A percentile compares a stretch with the other conserved stretches of the same genome.
Conservation (phyloP, 2,329 filamentous ascomycete genomes). For the Calonectria pseudoreteaudii region DNA sequence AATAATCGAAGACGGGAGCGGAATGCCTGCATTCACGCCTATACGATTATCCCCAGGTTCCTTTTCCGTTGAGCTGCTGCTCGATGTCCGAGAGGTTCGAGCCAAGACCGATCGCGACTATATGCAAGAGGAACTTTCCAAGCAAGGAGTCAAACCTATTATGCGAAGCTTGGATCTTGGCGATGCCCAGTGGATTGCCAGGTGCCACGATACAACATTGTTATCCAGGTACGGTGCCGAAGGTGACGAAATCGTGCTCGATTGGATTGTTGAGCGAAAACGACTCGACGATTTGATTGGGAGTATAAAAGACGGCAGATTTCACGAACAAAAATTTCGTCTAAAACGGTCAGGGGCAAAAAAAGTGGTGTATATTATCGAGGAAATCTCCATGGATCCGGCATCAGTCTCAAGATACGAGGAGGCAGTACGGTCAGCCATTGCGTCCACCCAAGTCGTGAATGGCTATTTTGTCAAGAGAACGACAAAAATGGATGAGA, state of each 20-base stretch:
- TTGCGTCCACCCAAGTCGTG: slow-evolving; percentile 82
- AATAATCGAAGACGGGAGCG: slow-evolving; percentile 41
- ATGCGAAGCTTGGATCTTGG: slow-evolving; percentile 79
- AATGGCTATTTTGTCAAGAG: slow-evolving; percentile 84
- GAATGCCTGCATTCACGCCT: slow-evolving; percentile 65
- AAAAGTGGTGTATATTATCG: slow-evolving; percentile 83
- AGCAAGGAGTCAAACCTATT: slow-evolving; percentile 73
- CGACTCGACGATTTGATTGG: slow-evolving; percentile 82
- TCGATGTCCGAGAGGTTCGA: slow-evolving; percentile 81
- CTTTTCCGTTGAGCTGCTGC: slow-evolving; percentile 78
- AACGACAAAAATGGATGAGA: slow-evolving; percentile 81
- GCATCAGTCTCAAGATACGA: slow-evolving; percentile 68
- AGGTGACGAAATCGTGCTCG: slow-evolving; percentile 78
- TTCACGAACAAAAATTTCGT: slow-evolving; percentile 87
- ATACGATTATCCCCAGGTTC: slow-evolving; percentile 72
- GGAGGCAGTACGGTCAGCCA: slow-evolving; percentile 77
- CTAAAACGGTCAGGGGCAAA: slow-evolving; percentile 78
- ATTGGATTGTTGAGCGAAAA: slow-evolving; percentile 86
- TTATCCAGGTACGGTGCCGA: slow-evolving; percentile 69
- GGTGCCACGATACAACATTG: slow-evolving; percentile 69
- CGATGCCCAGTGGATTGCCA: slow-evolving; percentile 84
- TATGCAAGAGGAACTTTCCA: slow-evolving; percentile 77
- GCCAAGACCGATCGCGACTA: slow-evolving; percentile 81
- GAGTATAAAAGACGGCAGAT: slow-evolving; percentile 85
- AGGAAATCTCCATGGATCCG: slow-evolving; percentile 74